phyloP scores from a whole-genome alignment of 2,329 filamentous ascomycete genomes.

The Exophiala calicioides region DNA sequence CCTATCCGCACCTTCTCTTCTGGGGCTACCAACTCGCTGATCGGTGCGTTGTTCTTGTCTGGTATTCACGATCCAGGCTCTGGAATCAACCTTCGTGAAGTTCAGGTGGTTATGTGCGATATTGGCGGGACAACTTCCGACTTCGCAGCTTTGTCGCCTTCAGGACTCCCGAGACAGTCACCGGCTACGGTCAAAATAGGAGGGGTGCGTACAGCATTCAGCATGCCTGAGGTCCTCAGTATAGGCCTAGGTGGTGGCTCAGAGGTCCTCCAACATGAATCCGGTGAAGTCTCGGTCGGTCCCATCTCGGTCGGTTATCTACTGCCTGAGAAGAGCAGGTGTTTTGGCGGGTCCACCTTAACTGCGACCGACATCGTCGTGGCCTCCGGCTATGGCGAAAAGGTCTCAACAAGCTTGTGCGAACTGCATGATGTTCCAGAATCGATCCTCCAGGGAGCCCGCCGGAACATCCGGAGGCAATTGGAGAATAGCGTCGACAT shows the following conservation, averaged over 20 bases:
- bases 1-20: slow-evolving; percentile 56
- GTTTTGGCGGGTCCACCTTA: slow-evolving; percentile 58
- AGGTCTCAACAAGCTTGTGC: too few relatives aligned
- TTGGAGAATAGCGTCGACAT: slow-evolving; percentile 60
- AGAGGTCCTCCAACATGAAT: slow-evolving; percentile 42
- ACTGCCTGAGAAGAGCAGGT: slow-evolving; percentile 54
- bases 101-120: too few relatives aligned
- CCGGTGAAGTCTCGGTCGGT: slow-evolving; percentile 49
- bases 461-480: slow-evolving; percentile 49
- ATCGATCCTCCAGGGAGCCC: slow-evolving; percentile 39
- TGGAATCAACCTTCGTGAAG: too few relatives aligned
- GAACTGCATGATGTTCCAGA: slow-evolving; percentile 28
- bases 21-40: slow-evolving; percentile 56
- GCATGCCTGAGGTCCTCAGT: slow-evolving; percentile 58
- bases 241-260: slow-evolving; percentile 60
- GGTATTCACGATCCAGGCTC: too few relatives aligned
- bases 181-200: slow-evolving; percentile 64
- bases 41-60: slow-evolving; percentile 49
- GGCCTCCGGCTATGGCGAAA: too few relatives aligned
- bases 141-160: slow-evolving; percentile 61
- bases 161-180: slow-evolving; percentile 64
- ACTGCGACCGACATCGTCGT: slow-evolving; percentile 56
- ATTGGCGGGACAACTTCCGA: slow-evolving; percentile 69
- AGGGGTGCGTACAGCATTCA: slow-evolving; percentile 65
- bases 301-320: slow-evolving; percentile 65